A percentile compares a stretch with the other conserved stretches of the same genome.
Conservation (phyloP, 1,284 basidiomycete genomes). For the Kwoniella shivajii region DNA sequence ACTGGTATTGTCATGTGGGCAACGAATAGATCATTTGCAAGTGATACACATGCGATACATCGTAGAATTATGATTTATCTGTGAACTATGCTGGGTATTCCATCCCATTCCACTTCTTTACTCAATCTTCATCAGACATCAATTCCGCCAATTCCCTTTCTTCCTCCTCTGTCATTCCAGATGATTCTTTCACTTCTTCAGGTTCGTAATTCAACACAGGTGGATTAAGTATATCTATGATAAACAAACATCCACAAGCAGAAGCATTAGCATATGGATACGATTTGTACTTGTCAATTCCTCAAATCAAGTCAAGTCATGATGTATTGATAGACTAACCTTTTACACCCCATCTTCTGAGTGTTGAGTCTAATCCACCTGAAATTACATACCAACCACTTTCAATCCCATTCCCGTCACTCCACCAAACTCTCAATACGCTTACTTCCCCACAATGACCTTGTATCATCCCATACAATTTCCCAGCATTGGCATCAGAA, state of each 20-base stretch:
- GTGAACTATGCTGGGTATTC: too few species aligned
- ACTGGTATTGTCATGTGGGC: too few species aligned
- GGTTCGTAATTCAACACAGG: slow-evolving; percentile 31
- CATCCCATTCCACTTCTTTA: too few species aligned
- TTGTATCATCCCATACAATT: slow-evolving; percentile 65
- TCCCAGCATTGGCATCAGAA: too few species aligned
- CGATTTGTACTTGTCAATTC: background rate
- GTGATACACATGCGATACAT: too few species aligned
- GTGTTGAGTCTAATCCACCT: slow-evolving; percentile 77
- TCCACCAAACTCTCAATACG: slow-evolving; percentile 69
- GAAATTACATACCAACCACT: slow-evolving; percentile 74
- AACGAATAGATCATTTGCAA: too few species aligned
- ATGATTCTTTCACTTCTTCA: slow-evolving; percentile 21
- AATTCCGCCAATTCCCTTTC: slow-evolving; percentile 71
- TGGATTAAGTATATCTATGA: slow-evolving; percentile 44
- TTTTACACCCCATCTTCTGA: slow-evolving; percentile 75
- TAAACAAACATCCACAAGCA: background rate
- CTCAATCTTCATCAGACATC: slow-evolving; percentile 61
- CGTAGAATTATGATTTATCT: too few species aligned
- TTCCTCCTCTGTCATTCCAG: slow-evolving; percentile 52
- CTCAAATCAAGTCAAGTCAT: background rate
- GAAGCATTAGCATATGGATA: background rate
- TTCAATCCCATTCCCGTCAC: slow-evolving; percentile 54
- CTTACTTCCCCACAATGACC: slow-evolving; percentile 87
- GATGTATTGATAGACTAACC: too few species aligned